These are phyloP conservation scores for Pleurotus salmoneostramineus DNA, from an alignment of 768 basidiomycete species.

Conservation along the genomic window DNA sequence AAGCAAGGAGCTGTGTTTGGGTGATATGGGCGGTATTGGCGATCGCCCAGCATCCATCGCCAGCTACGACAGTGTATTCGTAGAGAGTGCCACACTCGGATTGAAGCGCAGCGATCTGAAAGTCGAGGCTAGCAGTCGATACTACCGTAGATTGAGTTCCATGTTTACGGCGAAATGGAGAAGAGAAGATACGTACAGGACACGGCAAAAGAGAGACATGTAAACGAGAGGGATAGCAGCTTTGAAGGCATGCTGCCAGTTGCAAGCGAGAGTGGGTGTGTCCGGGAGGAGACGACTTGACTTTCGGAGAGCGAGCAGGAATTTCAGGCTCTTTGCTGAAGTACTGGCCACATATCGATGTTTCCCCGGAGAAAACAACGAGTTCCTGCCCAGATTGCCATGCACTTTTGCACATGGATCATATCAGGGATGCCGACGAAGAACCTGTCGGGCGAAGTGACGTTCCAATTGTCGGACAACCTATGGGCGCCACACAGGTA, in stretches of 20 bases:
- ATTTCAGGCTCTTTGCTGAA: not conserved
- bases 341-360: too few species aligned
- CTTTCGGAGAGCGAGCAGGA: not conserved
- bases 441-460: too few species aligned
- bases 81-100: not conserved
- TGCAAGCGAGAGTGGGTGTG: not conserved
- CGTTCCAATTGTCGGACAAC: too few species aligned
- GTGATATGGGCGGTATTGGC: constrained; percentile 5
- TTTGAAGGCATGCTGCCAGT: not conserved
- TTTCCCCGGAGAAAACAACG: too few species aligned
- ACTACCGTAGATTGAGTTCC: not conserved
- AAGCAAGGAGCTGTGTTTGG: constrained; percentile 2
- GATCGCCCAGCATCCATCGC: constrained; percentile 5
- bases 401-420: too few species aligned
- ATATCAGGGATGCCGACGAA: too few species aligned
- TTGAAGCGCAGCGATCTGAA: not conserved
- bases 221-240: not conserved
- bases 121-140: not conserved
- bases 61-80: not conserved
- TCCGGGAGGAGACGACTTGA: not conserved
- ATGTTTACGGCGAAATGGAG: not conserved
- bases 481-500: too few species aligned
- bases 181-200: not conserved
- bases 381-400: too few species aligned
- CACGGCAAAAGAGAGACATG: not conserved